Percentiles rank a stretch among this genome's conserved stretches.
These are phyloP conservation scores for Blastocystis sp. DNA, from an alignment of 352 stramenopile genomes.

Conservation along the genomic window DNA sequence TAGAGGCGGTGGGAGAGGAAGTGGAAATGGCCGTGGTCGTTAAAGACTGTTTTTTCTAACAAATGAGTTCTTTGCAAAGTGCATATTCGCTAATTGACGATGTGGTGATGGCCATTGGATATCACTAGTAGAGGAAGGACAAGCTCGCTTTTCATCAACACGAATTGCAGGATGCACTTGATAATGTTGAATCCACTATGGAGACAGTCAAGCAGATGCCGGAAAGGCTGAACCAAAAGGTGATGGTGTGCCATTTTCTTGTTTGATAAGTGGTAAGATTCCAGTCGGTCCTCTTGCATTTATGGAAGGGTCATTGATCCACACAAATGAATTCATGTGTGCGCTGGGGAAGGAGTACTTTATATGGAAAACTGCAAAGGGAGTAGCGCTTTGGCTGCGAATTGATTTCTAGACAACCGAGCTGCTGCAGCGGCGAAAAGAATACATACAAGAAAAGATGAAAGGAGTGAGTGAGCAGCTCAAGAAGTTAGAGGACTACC, in stretches of 20 bases:
- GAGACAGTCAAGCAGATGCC: background rate
- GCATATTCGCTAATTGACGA: constrained; percentile 10
- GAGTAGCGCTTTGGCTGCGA: background rate
- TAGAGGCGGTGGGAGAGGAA: constrained; percentile 36
- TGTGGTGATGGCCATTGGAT: background rate
- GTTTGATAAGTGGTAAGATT: background rate
- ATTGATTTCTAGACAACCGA: background rate
- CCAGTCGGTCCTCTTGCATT: constrained; percentile 34
- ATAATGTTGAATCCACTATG: constrained; percentile 34
- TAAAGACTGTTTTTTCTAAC: constrained; percentile 24
- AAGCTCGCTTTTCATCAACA: background rate
- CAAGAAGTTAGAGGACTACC: constrained; percentile 20
- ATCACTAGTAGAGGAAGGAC: constrained; percentile 10
- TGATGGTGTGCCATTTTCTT: constrained; percentile 10
- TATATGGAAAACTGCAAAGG: constrained; percentile 43
- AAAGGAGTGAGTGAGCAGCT: constrained; percentile 14
- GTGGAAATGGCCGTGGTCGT: background rate
- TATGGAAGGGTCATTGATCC: constrained; percentile 29
- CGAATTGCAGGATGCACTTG: constrained; percentile 5
- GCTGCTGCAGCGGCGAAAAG: constrained; percentile 20
- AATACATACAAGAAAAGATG: constrained; percentile 39
- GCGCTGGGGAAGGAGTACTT: constrained; percentile 47
- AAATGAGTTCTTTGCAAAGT: constrained; percentile 16
- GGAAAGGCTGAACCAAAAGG: constrained; percentile 24
- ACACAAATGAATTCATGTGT: constrained; percentile 57